Evolutionary conservation across 805 yeast species (phyloP), one percentile per base, ranked within the genome.

Genomic region (Kodamaea neixiangensis): DNA sequence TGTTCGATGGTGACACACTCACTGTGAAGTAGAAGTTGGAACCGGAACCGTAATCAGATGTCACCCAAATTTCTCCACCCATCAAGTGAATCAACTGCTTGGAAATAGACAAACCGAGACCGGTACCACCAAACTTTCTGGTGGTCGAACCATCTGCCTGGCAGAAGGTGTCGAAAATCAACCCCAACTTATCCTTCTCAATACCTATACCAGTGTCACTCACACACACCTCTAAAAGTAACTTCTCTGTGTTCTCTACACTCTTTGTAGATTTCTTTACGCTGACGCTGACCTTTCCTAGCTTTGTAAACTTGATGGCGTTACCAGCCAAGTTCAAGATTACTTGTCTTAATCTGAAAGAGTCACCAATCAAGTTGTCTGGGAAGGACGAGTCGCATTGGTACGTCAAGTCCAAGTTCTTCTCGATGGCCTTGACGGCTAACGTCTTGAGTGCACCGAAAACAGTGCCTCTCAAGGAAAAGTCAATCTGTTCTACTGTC

Each of bases 11-110:
- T 3, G 88, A 77, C n/a, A 89, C 90, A 45, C 86, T 78, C 18
- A 89, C 81, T 0, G 96, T 87, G 68, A 89, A 89, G 68, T 82
- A 86, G 66, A 89, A 89, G 61, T 86, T 85, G 2, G 96, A 87
- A 1, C 97, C 97, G 60, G 79, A 75, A 20, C 93, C 94, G 62
- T 83, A 87, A 53, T 78, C 79, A 0, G 96, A 87, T 18, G 88
- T 81, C 21, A 90, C 96, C 96, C 96, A 89, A 54, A 89, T 89
- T 56, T 87, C 93, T 64, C 96, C 97, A 40, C 96, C 96, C 96
- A 90, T 89, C 56, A 89, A 77, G 61, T 88, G 92, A 62, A 90
- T 89, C 58, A 89, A 77, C 60, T 89, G 90, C 66, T 88, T 89
- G 7, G 96, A 90, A 66, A 89, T 89, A 2, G 96, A 87, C 50